Percentiles rank a stretch among this genome's conserved stretches.
These are phyloP conservation scores for Aspergillus bombycis DNA, from an alignment of 2,329 filamentous ascomycete genomes.

Conservation along the genomic window DNA sequence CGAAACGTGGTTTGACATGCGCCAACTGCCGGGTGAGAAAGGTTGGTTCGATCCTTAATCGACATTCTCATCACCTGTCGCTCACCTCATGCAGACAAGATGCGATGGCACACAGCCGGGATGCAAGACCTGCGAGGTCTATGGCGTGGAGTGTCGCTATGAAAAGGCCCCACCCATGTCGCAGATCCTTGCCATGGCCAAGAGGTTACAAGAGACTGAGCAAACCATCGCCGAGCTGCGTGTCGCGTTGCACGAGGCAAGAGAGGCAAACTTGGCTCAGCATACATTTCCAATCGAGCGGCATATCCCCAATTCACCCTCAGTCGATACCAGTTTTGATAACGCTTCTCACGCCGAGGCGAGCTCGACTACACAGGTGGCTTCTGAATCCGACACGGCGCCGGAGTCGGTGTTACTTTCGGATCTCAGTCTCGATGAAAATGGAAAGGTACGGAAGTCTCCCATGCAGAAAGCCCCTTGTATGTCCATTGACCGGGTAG, in stretches of 20 bases:
- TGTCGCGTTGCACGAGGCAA: background rate
- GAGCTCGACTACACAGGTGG: background rate
- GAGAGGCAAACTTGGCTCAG: background rate
- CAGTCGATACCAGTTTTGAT: background rate
- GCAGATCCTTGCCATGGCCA: conserved; percentile 3
- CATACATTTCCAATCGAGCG: background rate
- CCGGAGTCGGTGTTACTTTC: background rate
- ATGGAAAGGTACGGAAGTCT: background rate
- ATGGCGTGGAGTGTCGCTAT: conserved; percentile 2
- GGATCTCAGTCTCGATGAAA: conserved; percentile 3
- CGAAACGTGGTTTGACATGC: background rate
- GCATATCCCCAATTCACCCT: background rate
- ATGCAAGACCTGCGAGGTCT: background rate
- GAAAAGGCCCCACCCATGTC: conserved; percentile 2
- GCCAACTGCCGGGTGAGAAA: conserved; percentile 1
- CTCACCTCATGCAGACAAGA: background rate
- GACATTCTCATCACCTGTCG: too few relatives aligned
- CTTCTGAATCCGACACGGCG: background rate
- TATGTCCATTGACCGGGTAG: background rate
- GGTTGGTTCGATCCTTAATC: background rate
- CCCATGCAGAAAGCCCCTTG: background rate
- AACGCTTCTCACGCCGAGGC: background rate
- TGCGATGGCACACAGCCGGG: background rate
- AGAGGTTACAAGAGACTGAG: conserved; percentile 1
- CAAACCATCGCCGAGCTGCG: background rate